These are phyloP conservation scores for Metroxylon sagu DNA, from an alignment of 176 grass and related monocot genomes.

Conservation along the genomic window DNA sequence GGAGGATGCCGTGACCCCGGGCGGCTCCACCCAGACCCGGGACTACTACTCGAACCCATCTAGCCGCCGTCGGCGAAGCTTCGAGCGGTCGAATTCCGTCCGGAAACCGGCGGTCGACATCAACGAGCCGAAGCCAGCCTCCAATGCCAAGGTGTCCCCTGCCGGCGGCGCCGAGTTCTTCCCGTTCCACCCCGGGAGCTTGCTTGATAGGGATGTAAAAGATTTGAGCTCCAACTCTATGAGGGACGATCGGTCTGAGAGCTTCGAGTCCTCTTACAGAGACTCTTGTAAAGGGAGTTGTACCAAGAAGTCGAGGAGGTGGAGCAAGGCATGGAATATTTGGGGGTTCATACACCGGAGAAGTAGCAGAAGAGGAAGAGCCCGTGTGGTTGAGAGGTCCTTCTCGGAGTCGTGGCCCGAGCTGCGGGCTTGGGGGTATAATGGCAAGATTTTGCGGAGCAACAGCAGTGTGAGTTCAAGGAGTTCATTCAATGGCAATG, in stretches of 20 bases:
- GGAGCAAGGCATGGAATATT: conserved; percentile 75
- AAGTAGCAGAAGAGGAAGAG: conserved; percentile 25
- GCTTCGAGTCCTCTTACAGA: conserved; percentile 33
- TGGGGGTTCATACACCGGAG: conserved; percentile 70
- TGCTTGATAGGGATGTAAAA: conserved; percentile 26
- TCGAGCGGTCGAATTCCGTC: conserved; percentile 55
- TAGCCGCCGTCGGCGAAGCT: conserved; percentile 60
- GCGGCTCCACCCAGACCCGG: conserved; percentile 61
- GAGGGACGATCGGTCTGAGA: conserved; percentile 36
- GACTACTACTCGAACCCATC: conserved; percentile 85
- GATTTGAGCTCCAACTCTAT: conserved; percentile 21
- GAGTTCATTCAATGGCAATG: conserved; percentile 34
- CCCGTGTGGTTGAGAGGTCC: conserved; percentile 28
- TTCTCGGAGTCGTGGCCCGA: conserved; percentile 35
- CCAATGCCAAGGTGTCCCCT: conserved; percentile 77
- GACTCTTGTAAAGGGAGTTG: conserved; percentile 5
- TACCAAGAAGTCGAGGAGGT: conserved; percentile 48
- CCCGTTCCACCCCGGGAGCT: conserved; percentile 29
- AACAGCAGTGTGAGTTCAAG: conserved; percentile 64
- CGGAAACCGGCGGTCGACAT: conserved; percentile 33
- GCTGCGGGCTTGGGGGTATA: conserved; percentile 36
- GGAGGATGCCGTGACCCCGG: conserved; percentile 25
- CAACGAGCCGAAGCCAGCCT: conserved; percentile 7
- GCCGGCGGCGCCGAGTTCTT: conserved; percentile 37
- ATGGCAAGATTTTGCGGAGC: conserved; percentile 54